Conservation (phyloP, 768 basidiomycete genomes). For the Suillus bovinus region DNA sequence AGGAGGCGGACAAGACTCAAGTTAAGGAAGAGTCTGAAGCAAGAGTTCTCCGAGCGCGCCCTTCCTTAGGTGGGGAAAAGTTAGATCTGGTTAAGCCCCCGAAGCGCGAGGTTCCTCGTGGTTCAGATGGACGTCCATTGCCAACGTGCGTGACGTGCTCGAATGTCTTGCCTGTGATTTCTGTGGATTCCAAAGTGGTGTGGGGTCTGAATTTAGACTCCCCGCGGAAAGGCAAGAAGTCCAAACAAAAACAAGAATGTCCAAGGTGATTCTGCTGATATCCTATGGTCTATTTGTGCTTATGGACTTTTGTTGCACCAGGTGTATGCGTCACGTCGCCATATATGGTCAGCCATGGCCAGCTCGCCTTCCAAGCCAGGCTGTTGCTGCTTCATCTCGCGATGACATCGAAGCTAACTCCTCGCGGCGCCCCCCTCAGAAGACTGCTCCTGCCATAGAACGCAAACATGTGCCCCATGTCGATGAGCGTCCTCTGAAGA, state of each 20-base stretch:
- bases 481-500: conserved; percentile 46
- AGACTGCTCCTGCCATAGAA: conserved; percentile 51
- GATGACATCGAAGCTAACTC: conserved; percentile 41
- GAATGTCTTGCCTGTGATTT: conserved; percentile 73
- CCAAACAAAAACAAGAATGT: conserved; percentile 67
- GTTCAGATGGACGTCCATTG: conserved; percentile 64
- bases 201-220: conserved; percentile 66
- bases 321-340: conserved; percentile 78
- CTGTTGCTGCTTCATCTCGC: conserved; percentile 42
- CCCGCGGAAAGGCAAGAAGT: conserved; percentile 48
- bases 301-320: conserved; percentile 29
- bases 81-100: conserved; percentile 39
- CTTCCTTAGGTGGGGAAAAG: conserved; percentile 35
- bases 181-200: conserved; percentile 71
- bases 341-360: conserved; percentile 79
- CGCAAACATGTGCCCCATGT: conserved; percentile 52
- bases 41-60: conserved; percentile 52
- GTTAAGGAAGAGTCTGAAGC: conserved; percentile 53
- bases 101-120: conserved; percentile 49
- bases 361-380: conserved; percentile 49
- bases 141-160: conserved; percentile 73
- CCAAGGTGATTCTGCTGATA: conserved; percentile 53
- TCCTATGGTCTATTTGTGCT: conserved; percentile 24
- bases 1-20: conserved; percentile 40
- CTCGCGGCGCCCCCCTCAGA: conserved; percentile 51